These are phyloP conservation scores for Ophiostoma sp. DNA, from an alignment of 2,329 filamentous ascomycete genomes.

Conservation along the genomic window DNA sequence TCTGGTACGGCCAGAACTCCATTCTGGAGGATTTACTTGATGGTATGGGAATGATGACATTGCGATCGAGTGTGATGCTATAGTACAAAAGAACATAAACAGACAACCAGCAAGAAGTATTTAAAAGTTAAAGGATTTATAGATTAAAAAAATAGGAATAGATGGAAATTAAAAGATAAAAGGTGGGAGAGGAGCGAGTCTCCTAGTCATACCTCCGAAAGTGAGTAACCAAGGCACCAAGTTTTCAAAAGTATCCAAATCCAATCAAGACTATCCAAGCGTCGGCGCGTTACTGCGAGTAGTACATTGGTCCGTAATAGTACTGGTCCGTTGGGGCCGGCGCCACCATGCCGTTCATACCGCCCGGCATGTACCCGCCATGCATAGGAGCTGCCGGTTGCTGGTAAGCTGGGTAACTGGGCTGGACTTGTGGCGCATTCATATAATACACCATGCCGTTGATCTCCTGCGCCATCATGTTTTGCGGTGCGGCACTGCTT, in stretches of 20 bases:
- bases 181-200: no score
- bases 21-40: no score
- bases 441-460: conserved; percentile 98
- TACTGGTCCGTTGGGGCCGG: conserved; percentile 46
- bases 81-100: not conserved
- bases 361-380: conserved; percentile 50
- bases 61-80: no score
- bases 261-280: not conserved
- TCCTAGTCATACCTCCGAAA: not conserved
- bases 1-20: not conserved
- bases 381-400: conserved; percentile 32
- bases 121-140: not conserved
- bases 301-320: conserved; percentile 50
- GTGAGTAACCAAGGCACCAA: not conserved
- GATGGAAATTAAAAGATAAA: not conserved
- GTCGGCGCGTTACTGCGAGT: not conserved
- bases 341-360: not conserved
- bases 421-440: conserved; percentile 65
- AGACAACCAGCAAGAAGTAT: not conserved
- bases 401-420: conserved; percentile 42
- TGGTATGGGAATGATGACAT: no score
- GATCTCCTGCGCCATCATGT: conserved; percentile 72
- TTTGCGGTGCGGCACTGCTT: conserved; percentile 36
- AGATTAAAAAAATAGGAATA: not conserved
- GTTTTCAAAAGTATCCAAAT: not conserved